Base-by-base conservation (phyloP, 805 yeast species). In the Metschnikowia bowlesiae region DNA sequence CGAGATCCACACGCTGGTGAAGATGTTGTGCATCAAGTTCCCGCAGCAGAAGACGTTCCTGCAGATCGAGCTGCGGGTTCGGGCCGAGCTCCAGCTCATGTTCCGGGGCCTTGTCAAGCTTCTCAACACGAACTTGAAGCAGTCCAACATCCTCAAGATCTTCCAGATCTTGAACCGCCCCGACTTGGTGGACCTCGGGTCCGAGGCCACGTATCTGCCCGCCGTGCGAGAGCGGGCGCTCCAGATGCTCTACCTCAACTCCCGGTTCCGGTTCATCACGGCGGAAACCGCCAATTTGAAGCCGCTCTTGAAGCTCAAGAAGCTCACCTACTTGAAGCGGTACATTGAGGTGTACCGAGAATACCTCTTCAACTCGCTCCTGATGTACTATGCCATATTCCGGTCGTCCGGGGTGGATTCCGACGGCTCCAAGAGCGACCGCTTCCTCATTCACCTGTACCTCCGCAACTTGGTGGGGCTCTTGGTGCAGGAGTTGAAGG, bases 331-430 rank as follows among this genome's bases (percentile, higher is more conserved):
- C 61, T 69, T 91, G 50, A 90, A 89, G 58, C 74, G 96, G 55
- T 85, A 81, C 57, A 78, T 92, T 36, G 98, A 94, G 64, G 81
- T 88, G 4, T 81, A 89, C 51, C 77, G 99, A 63, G 97, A 91
- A 63, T 86, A 81, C 58, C 81, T 89, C 14, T 87, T 85, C 65
- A 85, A 84, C 29, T 82, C 94, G 0, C 72, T 89, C 2, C 79
- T 86, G 49, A 80, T 84, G 2, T 85, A 77, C 63, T 78, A 76
- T 51, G 80, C 88, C 5, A 78, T 87, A 0, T 87, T 89, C 62
- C 49, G 53, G n/a, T 41, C 56, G 4, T 55, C 55, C 18, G 50
- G 60, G 3, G 53, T 57, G 13, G 58, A 61, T 39, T 46, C 57
- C 18, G 53, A 53, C n/a, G 60, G 56, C 14, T 45, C 46, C 37